Conservation (phyloP, 495 filamentous ascomycete genomes). For the Saxispiralis lemnorum region DNA sequence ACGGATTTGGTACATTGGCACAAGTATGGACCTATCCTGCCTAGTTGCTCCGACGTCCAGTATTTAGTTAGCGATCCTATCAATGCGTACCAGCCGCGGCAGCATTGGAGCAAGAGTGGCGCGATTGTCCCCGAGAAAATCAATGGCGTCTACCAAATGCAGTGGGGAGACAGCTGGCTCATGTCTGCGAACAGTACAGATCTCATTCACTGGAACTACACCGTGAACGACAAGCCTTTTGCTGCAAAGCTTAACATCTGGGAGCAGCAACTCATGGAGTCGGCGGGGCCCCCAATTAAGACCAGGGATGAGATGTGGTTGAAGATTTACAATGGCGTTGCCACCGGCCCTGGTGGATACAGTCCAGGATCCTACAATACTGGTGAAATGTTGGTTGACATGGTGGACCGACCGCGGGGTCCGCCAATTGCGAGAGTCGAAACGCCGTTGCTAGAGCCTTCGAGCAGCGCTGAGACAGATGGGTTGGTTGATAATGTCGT, state of each 20-base stretch:
- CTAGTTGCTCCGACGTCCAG: constrained; percentile 4
- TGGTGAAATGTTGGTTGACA: constrained; percentile 18
- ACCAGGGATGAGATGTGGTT: constrained; percentile 18
- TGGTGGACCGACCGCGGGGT: not conserved
- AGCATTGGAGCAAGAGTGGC: constrained; percentile 6
- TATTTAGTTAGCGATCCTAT: not conserved
- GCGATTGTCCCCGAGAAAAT: constrained; percentile 17
- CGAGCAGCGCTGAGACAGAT: not conserved
- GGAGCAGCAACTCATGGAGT: constrained; percentile 12
- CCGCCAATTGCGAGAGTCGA: constrained; percentile 5
- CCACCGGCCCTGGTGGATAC: constrained; percentile 11
- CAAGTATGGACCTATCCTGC: constrained; percentile 4
- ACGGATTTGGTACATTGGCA: constrained; percentile 16
- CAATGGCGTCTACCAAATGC: constrained; percentile 19
- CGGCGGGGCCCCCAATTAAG: constrained; percentile 12
- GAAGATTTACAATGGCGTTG: constrained; percentile 18
- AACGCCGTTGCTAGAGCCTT: constrained; percentile 3
- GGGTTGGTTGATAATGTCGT: constrained; percentile 9
- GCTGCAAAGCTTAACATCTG: constrained; percentile 4
- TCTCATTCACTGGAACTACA: constrained; percentile 10
- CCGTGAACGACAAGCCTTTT: constrained; percentile 1
- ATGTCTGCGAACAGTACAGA: constrained; percentile 16
- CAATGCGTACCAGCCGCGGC: not conserved
- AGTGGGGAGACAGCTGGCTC: constrained; percentile 17
- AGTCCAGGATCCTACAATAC: constrained; percentile 12